Evolutionary conservation across 148 eudicot species (phyloP).

Genomic region (Simmondsia chinensis): DNA sequence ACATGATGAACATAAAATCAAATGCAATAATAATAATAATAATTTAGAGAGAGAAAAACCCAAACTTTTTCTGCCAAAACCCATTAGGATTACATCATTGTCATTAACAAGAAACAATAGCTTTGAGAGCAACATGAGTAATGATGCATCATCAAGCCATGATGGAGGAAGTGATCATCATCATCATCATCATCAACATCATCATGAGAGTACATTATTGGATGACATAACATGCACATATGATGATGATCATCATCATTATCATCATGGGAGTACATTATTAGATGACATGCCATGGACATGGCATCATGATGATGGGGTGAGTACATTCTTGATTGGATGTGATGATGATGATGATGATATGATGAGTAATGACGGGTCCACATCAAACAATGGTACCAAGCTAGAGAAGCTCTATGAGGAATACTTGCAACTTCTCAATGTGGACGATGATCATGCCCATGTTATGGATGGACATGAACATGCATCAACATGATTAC

Average conservation of each 20-base stretch:
- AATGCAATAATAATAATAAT: neutral
- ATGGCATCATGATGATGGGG: constrained; percentile 7
- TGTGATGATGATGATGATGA: too few relatives aligned
- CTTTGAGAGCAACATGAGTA: constrained; percentile 18
- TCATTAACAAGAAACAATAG: constrained; percentile 26
- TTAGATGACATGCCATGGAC: too few relatives aligned
- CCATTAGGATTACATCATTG: constrained; percentile 21
- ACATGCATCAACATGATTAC: too few relatives aligned
- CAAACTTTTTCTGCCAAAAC: constrained; percentile 34
- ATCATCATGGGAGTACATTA: too few relatives aligned
- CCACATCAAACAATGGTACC: too few relatives aligned
- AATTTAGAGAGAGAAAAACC: constrained; percentile 6
- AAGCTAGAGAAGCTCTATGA: constrained; percentile 45
- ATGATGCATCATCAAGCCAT: constrained; percentile 12
- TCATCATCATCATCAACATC: too few relatives aligned
- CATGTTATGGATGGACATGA: neutral
- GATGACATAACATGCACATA: too few relatives aligned
- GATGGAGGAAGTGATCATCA: too few relatives aligned
- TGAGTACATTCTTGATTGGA: neutral
- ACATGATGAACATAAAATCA: constrained; percentile 2
- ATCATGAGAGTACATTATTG: too few relatives aligned
- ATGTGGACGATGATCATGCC: constrained; percentile 15
- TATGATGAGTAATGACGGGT: too few relatives aligned
- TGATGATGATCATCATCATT: too few relatives aligned
- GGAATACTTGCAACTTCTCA: constrained; percentile 43